phyloP scores from a whole-genome alignment of 2,329 filamentous ascomycete species.

The Phialemoniopsis sp. region DNA sequence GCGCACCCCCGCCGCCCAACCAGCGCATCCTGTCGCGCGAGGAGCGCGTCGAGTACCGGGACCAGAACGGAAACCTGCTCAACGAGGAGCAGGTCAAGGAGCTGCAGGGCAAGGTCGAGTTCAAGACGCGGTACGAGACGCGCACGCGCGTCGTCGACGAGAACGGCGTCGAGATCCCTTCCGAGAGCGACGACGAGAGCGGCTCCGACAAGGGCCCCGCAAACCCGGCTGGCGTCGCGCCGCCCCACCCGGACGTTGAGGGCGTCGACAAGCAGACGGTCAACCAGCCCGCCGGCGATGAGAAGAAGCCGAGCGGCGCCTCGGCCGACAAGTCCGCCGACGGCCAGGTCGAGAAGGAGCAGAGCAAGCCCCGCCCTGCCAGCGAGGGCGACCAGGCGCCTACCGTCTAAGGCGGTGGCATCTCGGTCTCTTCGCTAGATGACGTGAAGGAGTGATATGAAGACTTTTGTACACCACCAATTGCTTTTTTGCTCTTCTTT shows the following conservation, averaged over 20 bases:
- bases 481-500: no score
- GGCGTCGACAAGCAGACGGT: conserved; percentile 42
- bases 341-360: conserved; percentile 54
- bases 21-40: conserved; percentile 55
- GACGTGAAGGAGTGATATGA: no score
- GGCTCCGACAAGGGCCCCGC: conserved; percentile 18
- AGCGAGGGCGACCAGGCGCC: conserved; percentile 57
- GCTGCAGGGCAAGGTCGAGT: conserved; percentile 88
- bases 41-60: conserved; percentile 89
- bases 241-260: conserved; percentile 58
- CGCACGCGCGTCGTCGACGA: conserved; percentile 79
- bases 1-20: conserved; percentile 41
- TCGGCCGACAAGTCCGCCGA: conserved; percentile 45
- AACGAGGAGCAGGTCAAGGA: conserved; percentile 77
- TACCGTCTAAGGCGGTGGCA: no score
- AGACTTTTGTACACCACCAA: no score
- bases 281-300: conserved; percentile 25
- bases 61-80: conserved; percentile 88
- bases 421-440: no score
- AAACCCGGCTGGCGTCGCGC: conserved; percentile 36
- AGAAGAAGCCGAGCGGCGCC: conserved; percentile 28
- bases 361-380: conserved; percentile 54
- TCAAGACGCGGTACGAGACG: conserved; percentile 96
- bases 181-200: conserved; percentile 15
- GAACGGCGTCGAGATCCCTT: conserved; percentile 70